Conservation (phyloP, 2,329 filamentous ascomycete species). For the Arthrobotrys entomopaga region DNA sequence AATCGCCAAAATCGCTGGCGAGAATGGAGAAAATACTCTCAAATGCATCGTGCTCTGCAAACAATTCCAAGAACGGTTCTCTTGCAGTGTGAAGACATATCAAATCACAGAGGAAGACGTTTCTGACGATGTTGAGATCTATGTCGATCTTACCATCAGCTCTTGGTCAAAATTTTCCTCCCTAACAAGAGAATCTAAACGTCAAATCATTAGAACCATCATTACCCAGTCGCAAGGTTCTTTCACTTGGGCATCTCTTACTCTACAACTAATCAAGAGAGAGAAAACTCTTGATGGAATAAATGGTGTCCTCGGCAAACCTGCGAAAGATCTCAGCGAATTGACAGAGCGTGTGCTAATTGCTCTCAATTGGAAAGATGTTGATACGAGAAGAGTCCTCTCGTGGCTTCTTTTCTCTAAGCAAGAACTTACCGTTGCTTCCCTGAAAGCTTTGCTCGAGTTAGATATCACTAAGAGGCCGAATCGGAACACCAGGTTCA, state of each 20-base stretch:
- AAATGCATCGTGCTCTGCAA: conserved; percentile 33
- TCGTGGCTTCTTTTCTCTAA: conserved; percentile 35
- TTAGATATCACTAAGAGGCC: conserved; percentile 18
- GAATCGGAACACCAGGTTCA: conserved; percentile 22
- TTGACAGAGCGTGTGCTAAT: conserved; percentile 32
- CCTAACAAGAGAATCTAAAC: conserved; percentile 17
- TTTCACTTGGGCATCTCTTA: conserved; percentile 32
- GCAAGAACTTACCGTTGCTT: conserved; percentile 16
- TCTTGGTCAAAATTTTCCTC: conserved; percentile 31
- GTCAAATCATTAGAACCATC: conserved; percentile 22
- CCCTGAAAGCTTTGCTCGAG: conserved; percentile 23
- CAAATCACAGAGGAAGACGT: conserved; percentile 29
- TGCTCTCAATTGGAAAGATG: conserved; percentile 31
- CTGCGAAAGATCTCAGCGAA: conserved; percentile 17
- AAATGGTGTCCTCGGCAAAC: conserved; percentile 17
- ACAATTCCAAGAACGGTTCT: conserved; percentile 30
- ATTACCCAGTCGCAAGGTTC: conserved; percentile 26
- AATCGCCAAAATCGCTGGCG: conserved; percentile 22
- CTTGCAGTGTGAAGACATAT: conserved; percentile 28
- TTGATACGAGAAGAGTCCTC: conserved; percentile 28
- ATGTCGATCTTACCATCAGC: conserved; percentile 16
- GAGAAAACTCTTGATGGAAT: conserved; percentile 34
- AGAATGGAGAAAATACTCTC: conserved; percentile 31
- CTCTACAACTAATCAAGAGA: conserved; percentile 35
- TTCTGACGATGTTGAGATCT: conserved; percentile 31